Evolutionary conservation across 805 yeast genomes (phyloP).

Genomic region (Hanseniaspora lachancei): DNA sequence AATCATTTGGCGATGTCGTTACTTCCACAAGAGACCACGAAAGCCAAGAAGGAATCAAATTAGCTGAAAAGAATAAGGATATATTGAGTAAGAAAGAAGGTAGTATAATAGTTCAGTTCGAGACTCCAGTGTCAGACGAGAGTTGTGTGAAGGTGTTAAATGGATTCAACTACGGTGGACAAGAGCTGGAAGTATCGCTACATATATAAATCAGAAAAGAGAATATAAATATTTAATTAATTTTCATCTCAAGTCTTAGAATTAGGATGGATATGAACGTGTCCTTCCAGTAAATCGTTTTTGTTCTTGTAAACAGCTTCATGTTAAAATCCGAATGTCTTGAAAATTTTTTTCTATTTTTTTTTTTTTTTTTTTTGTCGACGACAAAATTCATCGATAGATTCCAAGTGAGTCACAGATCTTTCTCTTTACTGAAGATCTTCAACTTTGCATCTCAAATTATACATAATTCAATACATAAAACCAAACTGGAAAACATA

Average conservation of each 20-base stretch:
- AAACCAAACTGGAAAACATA: not conserved
- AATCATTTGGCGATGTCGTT: conserved; percentile 6
- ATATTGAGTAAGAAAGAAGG: not conserved
- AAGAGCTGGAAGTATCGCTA: conserved; percentile 2
- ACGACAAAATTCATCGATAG: no score
- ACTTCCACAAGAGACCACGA: conserved; percentile 3
- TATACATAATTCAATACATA: not conserved
- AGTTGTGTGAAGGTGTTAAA: conserved; percentile 9
- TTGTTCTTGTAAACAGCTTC: no score
- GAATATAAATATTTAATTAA: not conserved
- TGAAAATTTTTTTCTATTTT: no score
- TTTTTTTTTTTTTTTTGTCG: no score
- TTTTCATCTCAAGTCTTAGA: no score
- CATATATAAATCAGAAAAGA: not conserved
- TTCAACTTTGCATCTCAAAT: no score
- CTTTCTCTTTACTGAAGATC: not conserved
- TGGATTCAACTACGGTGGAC: conserved; percentile 10
- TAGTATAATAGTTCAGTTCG: conserved; percentile 3
- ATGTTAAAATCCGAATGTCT: no score
- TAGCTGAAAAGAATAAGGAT: not conserved
- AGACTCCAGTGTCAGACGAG: conserved; percentile 3
- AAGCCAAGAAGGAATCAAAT: not conserved
- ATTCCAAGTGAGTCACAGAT: no score
- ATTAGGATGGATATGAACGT: no score
- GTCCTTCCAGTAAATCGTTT: no score